Evolutionary conservation across 139 green algal species (phyloP), one percentile per base, ranked within the genome.

Genomic region (Yamagishiella unicocca): DNA sequence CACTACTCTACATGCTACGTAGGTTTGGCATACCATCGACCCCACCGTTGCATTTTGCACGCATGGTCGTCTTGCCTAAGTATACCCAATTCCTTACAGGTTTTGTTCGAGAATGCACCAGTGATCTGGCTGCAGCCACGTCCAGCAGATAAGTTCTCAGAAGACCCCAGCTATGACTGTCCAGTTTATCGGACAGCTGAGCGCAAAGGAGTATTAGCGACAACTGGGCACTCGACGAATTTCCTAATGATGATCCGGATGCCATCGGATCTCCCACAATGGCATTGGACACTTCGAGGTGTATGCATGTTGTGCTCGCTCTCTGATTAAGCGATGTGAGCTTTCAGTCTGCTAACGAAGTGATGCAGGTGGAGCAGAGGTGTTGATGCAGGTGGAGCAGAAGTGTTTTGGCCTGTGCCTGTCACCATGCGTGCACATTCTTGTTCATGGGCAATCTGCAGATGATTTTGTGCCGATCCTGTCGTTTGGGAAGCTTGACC

Each of bases 171-270:
- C 78, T 98, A 98, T 90, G 92, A 92, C 35, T 97, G 95, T 87
- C 96, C 96, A 17, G 87, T 98, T 61, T 98, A 98, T 67, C 92
- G 95, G 62, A 98, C 95, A 2, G 88, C 87, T 9, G 95, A 97
- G 76, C 76, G 95, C 45, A 85, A 89, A 37, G 95, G 95, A 4
- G 92, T 96, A 33, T 86, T 97, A 74, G 92, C 94, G 3, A 97
- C 95, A 3, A 97, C 95, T 12, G 95, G 95, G 2, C 95, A 97
- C 90, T 95, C 90, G n/a, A 98, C 95, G 33, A 98, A 98, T 85
- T 98, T 96, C 89, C 92, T 98, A 2, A 95, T 96, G 92, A 93
- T 95, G 84, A 84, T 96, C n/a, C 82, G 84, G 46, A 84, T 98
- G 88, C 95, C 95, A 1, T 93, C 79, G n/a, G 79, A 85, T 27